These are phyloP conservation scores for Lactarius hatsudake DNA, from an alignment of 768 basidiomycete species.

Conservation along the genomic window DNA sequence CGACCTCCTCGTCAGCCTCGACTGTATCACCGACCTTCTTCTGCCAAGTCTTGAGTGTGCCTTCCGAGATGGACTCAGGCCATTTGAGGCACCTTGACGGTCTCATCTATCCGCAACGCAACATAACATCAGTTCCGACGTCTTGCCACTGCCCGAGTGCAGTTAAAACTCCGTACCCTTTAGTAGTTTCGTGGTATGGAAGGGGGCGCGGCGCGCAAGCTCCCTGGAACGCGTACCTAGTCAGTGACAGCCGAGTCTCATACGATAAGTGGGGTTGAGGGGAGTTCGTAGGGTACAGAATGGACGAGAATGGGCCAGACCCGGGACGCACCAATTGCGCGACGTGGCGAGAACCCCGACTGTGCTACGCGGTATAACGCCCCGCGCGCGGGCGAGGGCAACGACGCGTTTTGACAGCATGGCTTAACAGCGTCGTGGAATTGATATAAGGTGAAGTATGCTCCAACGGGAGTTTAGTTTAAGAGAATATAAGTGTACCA, in stretches of 20 bases:
- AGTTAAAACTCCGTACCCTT: slow-evolving; percentile 48
- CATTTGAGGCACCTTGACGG: slow-evolving; percentile 95
- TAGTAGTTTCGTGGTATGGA: slow-evolving; percentile 68
- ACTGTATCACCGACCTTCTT: slow-evolving; percentile 93
- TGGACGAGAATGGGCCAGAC: background rate
- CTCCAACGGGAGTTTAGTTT: background rate
- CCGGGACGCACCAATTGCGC: slow-evolving; percentile 26
- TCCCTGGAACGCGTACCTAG: slow-evolving; percentile 39
- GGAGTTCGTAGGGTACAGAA: background rate
- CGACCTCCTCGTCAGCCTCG: slow-evolving; percentile 91
- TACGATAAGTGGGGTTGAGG: slow-evolving; percentile 10
- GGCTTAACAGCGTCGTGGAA: background rate
- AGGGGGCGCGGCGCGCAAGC: slow-evolving; percentile 52
- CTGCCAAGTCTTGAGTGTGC: slow-evolving; percentile 90
- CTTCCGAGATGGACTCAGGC: slow-evolving; percentile 98
- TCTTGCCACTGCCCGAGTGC: slow-evolving; percentile 4
- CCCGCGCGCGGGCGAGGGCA: slow-evolving; percentile 25
- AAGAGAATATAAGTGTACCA: slow-evolving; percentile 5
- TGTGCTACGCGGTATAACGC: slow-evolving; percentile 20
- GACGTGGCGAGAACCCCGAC: slow-evolving; percentile 23
- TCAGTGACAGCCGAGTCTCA: background rate
- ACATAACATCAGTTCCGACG: slow-evolving; percentile 12
- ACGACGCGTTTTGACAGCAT: slow-evolving; percentile 29
- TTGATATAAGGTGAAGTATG: background rate
- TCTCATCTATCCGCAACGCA: slow-evolving; percentile 56